Evolutionary conservation across 2,329 filamentous ascomycete species (phyloP), one percentile per base, ranked within the genome.

Genomic region (Neonectria magnoliae): DNA sequence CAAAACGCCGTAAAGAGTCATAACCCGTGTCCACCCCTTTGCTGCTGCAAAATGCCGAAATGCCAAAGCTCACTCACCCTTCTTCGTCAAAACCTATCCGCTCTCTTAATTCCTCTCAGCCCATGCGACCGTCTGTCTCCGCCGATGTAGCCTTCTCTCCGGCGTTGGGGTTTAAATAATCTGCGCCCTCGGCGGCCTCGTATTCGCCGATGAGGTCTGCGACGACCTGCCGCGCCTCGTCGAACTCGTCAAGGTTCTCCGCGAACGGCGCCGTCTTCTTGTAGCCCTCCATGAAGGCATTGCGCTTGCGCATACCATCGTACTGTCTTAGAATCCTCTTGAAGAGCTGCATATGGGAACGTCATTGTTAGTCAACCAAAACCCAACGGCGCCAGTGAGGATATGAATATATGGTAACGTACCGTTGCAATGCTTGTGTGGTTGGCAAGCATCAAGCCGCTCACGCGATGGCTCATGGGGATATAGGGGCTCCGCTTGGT

Each of bases 401-500:
- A 25, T 2, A 25, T 25, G 25, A 25, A 25, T 25, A 31, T 13
- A 50, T n/a, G 16, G 38, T 16, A 10, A 80, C 87, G 73, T 83
- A 91, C 89, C 25, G 96, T 98, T 51, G 95, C 93, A 72, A 99
- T 97, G 69, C 94, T 97, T 0, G 96, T 99, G 78, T 99, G 96
- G 77, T 99, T 99, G 13, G 96, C 96, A 64, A 99, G 84, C 96
- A 99, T 99, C 63, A 99, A 87, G 2, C 96, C 96, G 69, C 93
- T 97, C 58, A 99, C 96, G 53, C 96, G 91, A 77, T 98, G 94
- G 71, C 93, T 93, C 83, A 97, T 97, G 60, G 93, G 92, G 45
- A 98, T 91, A 76, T 99, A 98, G 1, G 97, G 97, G 45, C 94
- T 98, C 76, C 97, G 93, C 83, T 97, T 97, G 2, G 96, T 98